Percentiles rank a stretch among this genome's conserved stretches.
These are phyloP conservation scores for Paratrimastix pyriformis DNA, from an alignment of 78 protist genomes.

Conservation along the genomic window DNA sequence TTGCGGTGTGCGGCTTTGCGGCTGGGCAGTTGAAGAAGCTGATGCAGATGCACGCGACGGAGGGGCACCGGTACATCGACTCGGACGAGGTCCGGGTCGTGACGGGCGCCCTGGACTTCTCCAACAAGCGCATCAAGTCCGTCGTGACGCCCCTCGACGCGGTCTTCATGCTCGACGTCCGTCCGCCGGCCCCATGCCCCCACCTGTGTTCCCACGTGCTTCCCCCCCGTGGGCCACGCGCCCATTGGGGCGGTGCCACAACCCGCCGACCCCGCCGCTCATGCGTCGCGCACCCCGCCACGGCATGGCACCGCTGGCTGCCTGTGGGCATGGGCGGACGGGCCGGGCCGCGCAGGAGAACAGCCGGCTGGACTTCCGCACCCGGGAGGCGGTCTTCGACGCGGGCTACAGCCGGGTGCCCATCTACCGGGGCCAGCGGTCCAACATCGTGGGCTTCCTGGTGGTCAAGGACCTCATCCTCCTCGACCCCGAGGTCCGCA, in stretches of 20 bases:
- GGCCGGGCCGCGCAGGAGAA: no score
- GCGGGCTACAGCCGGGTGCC: constrained; percentile 80
- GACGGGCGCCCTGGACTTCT: constrained; percentile 60
- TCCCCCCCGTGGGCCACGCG: no score
- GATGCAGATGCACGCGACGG: constrained; percentile 45
- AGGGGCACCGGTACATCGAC: neutral
- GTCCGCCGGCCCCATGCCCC: no score
- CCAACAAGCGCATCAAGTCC: constrained; percentile 22
- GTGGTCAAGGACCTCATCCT: constrained; percentile 66
- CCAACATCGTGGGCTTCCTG: constrained; percentile 62
- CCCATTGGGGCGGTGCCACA: no score
- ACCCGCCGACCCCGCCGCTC: no score
- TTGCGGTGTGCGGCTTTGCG: no score
- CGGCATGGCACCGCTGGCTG: no score
- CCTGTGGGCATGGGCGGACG: no score
- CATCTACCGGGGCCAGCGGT: constrained; percentile 39
- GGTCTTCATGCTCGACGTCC: constrained; percentile 55
- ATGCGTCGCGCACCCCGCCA: no score
- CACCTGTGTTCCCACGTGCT: no score
- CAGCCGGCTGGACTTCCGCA: constrained; percentile 37
- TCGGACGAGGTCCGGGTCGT: constrained; percentile 43
- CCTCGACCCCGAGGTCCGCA: constrained; percentile 59
- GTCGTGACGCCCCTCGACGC: constrained; percentile 67
- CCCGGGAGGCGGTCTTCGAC: constrained; percentile 37
- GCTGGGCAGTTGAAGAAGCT: constrained; percentile 51